Base-by-base conservation (phyloP, 1,284 basidiomycete species). In the Tilletia indica region DNA sequence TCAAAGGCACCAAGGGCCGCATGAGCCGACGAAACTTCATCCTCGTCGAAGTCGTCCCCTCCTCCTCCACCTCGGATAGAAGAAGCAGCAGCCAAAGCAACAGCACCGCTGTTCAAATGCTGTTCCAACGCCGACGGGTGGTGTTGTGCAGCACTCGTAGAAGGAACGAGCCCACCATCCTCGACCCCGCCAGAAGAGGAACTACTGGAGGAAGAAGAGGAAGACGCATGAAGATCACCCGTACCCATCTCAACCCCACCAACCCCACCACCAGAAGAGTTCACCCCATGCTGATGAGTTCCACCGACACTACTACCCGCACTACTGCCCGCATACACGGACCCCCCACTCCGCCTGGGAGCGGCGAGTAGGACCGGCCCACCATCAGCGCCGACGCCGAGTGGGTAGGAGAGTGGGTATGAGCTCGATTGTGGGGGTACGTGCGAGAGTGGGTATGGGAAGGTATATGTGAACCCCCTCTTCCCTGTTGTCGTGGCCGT, bases 331-430 rank as follows among this genome's bases (percentile, higher is more conserved):
- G 67, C 42, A 71, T 71, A 19, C 25, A 51, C 21, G n/a, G 45
- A 58, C 12, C 58, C 25, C 25, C 25, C 42, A 8, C 56, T 72
- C 51, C 49, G 39, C 39, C 45, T 45, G n/a, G 71, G 48, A 8
- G 75, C 47, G n/a, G 77, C 75, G 21, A 83, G 75, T 4, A 83
- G 75, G 16, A 83, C 81, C 3, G 82, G 82, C 19, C 45, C 48
- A 4, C 80, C 80, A 66, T 82, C 76, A 63, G 76, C 71, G 63
- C 78, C 77, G 77, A 83, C 81, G 67, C 81, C 82, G 25, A 83
- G 78, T 36, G 82, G 82, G 63, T 82, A 83, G 72, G 81, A 82
- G 71, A 83, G 79, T 45, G 82, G 82, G 69, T 80, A 83, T 14
- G 73, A 73, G 58, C 77, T 77, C 71, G 76, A 77, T 48, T 80